Evolutionary conservation across 2,329 filamentous ascomycete species (phyloP).

Genomic region (Stromatinia cepivora): DNA sequence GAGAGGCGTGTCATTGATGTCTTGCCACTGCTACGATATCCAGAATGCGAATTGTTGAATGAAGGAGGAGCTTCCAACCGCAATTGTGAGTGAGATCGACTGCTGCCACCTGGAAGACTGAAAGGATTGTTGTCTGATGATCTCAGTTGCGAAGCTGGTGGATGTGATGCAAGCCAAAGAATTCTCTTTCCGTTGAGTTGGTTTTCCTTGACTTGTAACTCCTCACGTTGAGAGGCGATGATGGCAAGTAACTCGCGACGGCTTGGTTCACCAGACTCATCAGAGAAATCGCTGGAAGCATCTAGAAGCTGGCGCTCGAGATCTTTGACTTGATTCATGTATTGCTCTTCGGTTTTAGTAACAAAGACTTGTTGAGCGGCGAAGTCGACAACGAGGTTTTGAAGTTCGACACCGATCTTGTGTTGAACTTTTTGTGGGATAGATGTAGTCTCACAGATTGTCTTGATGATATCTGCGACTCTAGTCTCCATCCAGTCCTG

Average conservation of each 20-base stretch:
- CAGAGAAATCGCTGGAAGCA: not conserved
- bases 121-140: not conserved
- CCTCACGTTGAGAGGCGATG: constrained; percentile 10
- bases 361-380: constrained; percentile 13
- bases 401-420: constrained; percentile 7
- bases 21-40: not conserved
- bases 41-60: not conserved
- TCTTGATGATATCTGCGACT: constrained; percentile 1
- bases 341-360: constrained; percentile 6
- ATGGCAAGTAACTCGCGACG: constrained; percentile 5
- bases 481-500: constrained; percentile 13
- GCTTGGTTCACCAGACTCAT: not conserved
- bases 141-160: constrained; percentile 13
- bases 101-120: not conserved
- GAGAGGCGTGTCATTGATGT: constrained; percentile 20
- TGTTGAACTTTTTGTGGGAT: constrained; percentile 15
- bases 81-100: not conserved
- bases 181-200: constrained; percentile 21
- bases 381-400: constrained; percentile 10
- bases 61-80: not conserved
- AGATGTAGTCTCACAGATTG: not conserved
- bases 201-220: constrained; percentile 20
- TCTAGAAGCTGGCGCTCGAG: constrained; percentile 5
- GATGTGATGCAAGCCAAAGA: constrained; percentile 21
- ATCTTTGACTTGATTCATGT: not conserved